Evolutionary conservation across 2,329 filamentous ascomycete genomes (phyloP).

Genomic region (Calonectria naviculata): DNA sequence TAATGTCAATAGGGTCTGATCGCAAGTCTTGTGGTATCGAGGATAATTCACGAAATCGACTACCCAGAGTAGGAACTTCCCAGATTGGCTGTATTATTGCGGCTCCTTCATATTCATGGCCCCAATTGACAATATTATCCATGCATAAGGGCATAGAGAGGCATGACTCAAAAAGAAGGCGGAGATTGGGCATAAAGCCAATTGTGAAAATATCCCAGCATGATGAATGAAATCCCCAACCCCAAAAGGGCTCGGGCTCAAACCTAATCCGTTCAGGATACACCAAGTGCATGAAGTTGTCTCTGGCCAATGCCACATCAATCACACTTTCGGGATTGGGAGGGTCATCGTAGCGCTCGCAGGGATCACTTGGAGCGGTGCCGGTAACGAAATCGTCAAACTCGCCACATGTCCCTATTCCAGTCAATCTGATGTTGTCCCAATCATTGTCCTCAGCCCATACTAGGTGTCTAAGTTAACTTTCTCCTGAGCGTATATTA

Average conservation of each 20-base stretch:
- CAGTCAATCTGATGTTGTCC: conserved; percentile 14
- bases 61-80: neutral
- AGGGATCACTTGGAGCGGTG: conserved; percentile 3
- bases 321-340: conserved; percentile 12
- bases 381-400: neutral
- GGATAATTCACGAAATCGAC: neutral
- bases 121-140: conserved; percentile 16
- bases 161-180: conserved; percentile 18
- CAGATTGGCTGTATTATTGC: neutral
- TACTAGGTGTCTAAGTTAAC: conserved; percentile 7
- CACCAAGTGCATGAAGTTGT: neutral
- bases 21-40: neutral
- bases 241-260: conserved; percentile 15
- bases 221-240: conserved; percentile 23
- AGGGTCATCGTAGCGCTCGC: conserved; percentile 9
- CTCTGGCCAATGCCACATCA: conserved; percentile 3
- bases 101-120: conserved; percentile 26
- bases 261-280: neutral
- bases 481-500: neutral
- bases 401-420: conserved; percentile 17
- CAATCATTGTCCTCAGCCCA: conserved; percentile 19
- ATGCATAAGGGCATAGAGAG: conserved; percentile 15
- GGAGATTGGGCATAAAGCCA: neutral
- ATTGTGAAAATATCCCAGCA: conserved; percentile 25
- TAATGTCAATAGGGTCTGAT: conserved; percentile 18